Conservation (phyloP, 2,329 filamentous ascomycete species). For the Huntiella decipiens region DNA sequence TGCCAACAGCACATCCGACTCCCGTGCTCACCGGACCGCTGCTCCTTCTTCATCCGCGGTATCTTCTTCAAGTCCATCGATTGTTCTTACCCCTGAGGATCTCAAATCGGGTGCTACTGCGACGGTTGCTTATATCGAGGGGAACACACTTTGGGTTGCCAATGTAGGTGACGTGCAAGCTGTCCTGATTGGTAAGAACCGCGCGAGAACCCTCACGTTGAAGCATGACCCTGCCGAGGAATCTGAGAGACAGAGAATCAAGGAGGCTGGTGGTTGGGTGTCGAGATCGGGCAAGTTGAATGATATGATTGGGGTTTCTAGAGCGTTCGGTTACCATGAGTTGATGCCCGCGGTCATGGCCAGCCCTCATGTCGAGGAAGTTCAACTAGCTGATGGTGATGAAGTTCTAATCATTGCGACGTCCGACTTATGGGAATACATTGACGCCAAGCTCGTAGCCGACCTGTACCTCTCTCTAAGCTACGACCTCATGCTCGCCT, state of each 20-base stretch:
- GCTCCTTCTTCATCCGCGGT: too few species aligned
- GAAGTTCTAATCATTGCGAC: slow-evolving; percentile 88
- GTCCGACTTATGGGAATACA: slow-evolving; percentile 84
- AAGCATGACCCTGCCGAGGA: slow-evolving; percentile 89
- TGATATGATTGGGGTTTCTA: slow-evolving; percentile 74
- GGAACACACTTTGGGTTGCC: slow-evolving; percentile 79
- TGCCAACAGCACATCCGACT: slow-evolving; percentile 62
- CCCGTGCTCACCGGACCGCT: slow-evolving; percentile 45
- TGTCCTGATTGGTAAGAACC: slow-evolving; percentile 80
- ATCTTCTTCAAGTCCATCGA: slow-evolving; percentile 49
- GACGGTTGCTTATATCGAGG: slow-evolving; percentile 75
- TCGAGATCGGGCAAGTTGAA: slow-evolving; percentile 89
- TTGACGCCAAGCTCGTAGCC: slow-evolving; percentile 74
- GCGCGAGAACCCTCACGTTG: slow-evolving; percentile 62
- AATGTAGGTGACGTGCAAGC: slow-evolving; percentile 93
- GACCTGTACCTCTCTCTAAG: slow-evolving; percentile 79
- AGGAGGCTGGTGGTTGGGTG: slow-evolving; percentile 88
- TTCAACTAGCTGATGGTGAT: slow-evolving; percentile 68
- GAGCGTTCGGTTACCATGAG: slow-evolving; percentile 87
- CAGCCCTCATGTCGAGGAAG: slow-evolving; percentile 62
- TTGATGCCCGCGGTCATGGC: slow-evolving; percentile 87
- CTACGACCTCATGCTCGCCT: slow-evolving; percentile 78
- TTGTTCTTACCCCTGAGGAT: slow-evolving; percentile 74
- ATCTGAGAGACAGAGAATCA: slow-evolving; percentile 67
- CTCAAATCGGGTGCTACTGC: slow-evolving; percentile 79